Conservation (phyloP, 2,329 filamentous ascomycete genomes). For the Emergomyces orientalis region DNA sequence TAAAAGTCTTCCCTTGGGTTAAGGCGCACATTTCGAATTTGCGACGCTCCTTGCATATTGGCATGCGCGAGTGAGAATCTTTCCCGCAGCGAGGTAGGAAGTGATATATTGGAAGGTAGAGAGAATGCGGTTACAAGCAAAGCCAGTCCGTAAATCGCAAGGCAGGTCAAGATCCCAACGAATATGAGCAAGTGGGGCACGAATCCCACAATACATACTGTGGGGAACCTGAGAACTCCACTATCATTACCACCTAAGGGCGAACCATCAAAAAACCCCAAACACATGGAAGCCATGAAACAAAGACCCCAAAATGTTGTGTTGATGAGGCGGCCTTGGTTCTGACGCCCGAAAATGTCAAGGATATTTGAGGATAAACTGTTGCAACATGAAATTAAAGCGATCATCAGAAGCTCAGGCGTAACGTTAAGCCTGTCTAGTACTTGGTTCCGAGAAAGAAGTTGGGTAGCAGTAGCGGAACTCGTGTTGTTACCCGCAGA, state of each 20-base stretch:
- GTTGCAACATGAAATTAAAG: slow-evolving; percentile 79
- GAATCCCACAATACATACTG: slow-evolving; percentile 89
- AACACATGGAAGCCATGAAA: slow-evolving; percentile 78
- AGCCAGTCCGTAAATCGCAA: slow-evolving; percentile 66
- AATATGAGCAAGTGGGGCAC: slow-evolving; percentile 88
- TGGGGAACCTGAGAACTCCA: slow-evolving; percentile 76
- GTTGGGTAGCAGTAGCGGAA: slow-evolving; percentile 28
- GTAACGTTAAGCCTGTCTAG: slow-evolving; percentile 76
- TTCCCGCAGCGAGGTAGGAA: slow-evolving; percentile 43
- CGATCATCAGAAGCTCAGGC: slow-evolving; percentile 77
- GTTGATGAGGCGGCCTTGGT: slow-evolving; percentile 69
- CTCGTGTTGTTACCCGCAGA: slow-evolving; percentile 27
- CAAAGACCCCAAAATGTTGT: slow-evolving; percentile 84
- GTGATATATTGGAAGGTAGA: slow-evolving; percentile 44
- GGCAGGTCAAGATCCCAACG: slow-evolving; percentile 65
- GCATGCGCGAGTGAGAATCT: slow-evolving; percentile 63
- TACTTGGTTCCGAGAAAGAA: slow-evolving; percentile 46
- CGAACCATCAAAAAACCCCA: slow-evolving; percentile 53
- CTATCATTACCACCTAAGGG: slow-evolving; percentile 36
- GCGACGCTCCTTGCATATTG: slow-evolving; percentile 87
- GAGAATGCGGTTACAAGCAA: slow-evolving; percentile 65
- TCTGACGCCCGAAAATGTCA: slow-evolving; percentile 70
- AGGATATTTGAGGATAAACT: slow-evolving; percentile 77
- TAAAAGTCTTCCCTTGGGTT: slow-evolving; percentile 93
- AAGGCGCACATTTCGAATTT: slow-evolving; percentile 69